Evolutionary conservation across 2,329 filamentous ascomycete species (phyloP), one percentile per base, ranked within the genome.

Genomic region (Hymenoscyphus fructigenus): DNA sequence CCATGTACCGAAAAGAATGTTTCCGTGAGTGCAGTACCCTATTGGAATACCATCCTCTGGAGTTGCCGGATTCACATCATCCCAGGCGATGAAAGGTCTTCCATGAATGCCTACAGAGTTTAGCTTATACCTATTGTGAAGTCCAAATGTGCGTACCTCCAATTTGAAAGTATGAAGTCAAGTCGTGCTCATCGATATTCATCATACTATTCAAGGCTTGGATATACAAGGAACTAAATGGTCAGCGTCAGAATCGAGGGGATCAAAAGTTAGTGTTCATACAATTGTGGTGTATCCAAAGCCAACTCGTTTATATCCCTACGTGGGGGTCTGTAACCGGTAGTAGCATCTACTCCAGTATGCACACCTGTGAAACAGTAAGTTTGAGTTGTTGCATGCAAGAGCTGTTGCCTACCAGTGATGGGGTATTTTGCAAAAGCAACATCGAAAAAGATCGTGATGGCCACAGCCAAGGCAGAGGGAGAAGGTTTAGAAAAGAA

Each of bases 11-110:
- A 68, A 66, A 20, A 94, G 79, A 41, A 88, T 85, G 2, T 89
- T 90, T 20, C 82, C 84, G 77, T 96, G 92, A 15, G 85, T 84
- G 75, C 92, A 95, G 75, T 92, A 95, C 3, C 65, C 65, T 41
- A 29, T 57, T 20, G 17, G 44, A 26, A 57, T 57, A 1, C 62
- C 62, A 36, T 38, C 20, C 7, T 15, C 38, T 29, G 61, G 41
- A 12, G 47, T 50, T 17, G 29, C 34, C 17, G 53, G 53, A 23
- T 62, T 58, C n/a, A 55, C 34, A 28, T 61, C 44, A 61, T 68
- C 62, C 66, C 66, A 68, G 7, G 64, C 14, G 20, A 57, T 38
- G 34, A 61, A 66, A 17, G 66, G 66, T 23, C 58, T 17, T 3
- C 66, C 66, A 59, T 68, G 66, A 50, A 68, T 68, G 34, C 66